phyloP scores from a whole-genome alignment of 306 rosid species.

The Acacia melanoxylon region DNA sequence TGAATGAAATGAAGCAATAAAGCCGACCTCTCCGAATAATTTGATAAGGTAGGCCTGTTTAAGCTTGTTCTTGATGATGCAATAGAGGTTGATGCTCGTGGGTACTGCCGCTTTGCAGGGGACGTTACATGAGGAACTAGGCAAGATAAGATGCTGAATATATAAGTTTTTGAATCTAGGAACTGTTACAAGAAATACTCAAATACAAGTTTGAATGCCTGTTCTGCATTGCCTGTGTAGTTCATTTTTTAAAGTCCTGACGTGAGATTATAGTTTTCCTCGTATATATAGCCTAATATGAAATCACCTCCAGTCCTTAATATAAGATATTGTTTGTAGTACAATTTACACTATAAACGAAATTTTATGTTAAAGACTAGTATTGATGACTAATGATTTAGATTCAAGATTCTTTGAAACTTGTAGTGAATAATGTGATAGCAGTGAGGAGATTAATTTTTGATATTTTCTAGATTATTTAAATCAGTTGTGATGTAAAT shows the following conservation, averaged over 20 bases:
- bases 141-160: constrained; percentile 9
- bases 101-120: background rate
- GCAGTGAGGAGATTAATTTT: background rate
- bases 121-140: background rate
- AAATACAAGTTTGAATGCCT: constrained; percentile 8
- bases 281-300: constrained; percentile 9
- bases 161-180: background rate
- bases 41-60: constrained; percentile 12
- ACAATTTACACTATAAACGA: too few relatives aligned
- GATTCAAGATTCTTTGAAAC: constrained; percentile 5
- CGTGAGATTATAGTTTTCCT: constrained; percentile 5
- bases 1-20: constrained; percentile 63
- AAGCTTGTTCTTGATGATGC: background rate
- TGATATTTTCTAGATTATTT: background rate
- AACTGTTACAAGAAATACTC: constrained; percentile 1
- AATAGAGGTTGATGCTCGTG: background rate
- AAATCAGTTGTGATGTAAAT: background rate
- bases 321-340: too few relatives aligned
- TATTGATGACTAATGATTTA: background rate
- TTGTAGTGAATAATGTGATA: background rate
- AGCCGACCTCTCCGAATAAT: background rate
- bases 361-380: too few relatives aligned
- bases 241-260: constrained; percentile 16
- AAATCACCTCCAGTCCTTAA: too few relatives aligned
- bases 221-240: constrained; percentile 28